Evolutionary conservation across 192 early-diverging fungal species (phyloP).

Genomic region (Ambispora gerdemannii): DNA sequence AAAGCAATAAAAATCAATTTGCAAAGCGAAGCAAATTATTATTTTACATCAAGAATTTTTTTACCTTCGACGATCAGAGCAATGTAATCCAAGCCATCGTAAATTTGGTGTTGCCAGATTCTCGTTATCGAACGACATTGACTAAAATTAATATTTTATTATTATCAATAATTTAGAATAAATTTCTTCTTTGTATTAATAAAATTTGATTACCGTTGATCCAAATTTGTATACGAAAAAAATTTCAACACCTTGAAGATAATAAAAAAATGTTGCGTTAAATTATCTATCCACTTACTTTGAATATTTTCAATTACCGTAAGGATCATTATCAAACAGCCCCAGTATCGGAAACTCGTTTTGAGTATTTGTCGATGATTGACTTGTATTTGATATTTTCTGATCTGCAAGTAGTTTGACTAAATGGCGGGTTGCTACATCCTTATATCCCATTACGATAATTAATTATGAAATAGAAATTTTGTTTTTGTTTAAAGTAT

Average conservation of each 20-base stretch:
- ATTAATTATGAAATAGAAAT: too few species aligned
- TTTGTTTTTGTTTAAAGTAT: too few species aligned
- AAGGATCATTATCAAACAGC: slow-evolving; percentile 31
- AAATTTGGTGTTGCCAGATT: slow-evolving; percentile 14
- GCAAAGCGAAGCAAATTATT: too few species aligned
- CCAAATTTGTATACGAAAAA: slow-evolving; percentile 29
- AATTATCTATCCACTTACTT: not conserved
- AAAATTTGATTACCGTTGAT: slow-evolving; percentile 11
- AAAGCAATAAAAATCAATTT: not conserved
- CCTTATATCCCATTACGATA: too few species aligned
- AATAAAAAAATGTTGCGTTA: not conserved
- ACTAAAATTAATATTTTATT: slow-evolving; percentile 3
- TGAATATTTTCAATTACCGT: slow-evolving; percentile 12
- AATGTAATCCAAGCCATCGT: slow-evolving; percentile 22
- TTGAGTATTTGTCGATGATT: not conserved
- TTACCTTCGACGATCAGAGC: slow-evolving; percentile 17
- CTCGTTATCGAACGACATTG: slow-evolving; percentile 28
- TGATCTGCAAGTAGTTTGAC: slow-evolving; percentile 13
- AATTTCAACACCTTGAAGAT: slow-evolving; percentile 25
- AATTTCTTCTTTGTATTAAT: not conserved
- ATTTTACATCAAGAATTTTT: too few species aligned
- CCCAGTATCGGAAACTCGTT: slow-evolving; percentile 18
- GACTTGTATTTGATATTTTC: not conserved
- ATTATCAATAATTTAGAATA: not conserved
- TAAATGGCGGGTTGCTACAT: slow-evolving; percentile 29